These are phyloP conservation scores for Aspergillus cristatus DNA, from an alignment of 495 filamentous ascomycete species.

Conservation along the genomic window DNA sequence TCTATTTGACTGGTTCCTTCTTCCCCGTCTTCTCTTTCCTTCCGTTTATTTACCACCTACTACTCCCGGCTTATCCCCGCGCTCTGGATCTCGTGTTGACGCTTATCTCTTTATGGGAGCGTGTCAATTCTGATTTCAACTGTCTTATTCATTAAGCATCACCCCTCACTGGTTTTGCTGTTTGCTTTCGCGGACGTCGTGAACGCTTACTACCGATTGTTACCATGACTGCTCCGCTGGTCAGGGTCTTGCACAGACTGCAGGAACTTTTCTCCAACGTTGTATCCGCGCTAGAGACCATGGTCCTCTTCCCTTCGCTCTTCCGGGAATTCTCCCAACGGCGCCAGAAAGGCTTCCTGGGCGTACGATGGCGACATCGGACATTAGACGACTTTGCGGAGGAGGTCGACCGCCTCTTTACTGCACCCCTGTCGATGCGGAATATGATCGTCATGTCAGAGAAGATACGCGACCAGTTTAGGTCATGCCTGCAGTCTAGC, in stretches of 20 bases:
- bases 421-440: slow-evolving; percentile 28
- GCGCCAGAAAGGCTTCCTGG: slow-evolving; percentile 26
- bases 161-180: too few species aligned
- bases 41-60: slow-evolving; percentile 2
- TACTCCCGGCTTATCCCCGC: too few species aligned
- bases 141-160: too few species aligned
- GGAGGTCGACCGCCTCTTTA: slow-evolving; percentile 42
- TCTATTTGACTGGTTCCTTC: too few species aligned
- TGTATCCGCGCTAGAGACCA: slow-evolving; percentile 39
- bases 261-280: slow-evolving; percentile 47
- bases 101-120: too few species aligned
- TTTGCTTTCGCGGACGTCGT: too few species aligned
- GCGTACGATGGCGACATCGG: slow-evolving; percentile 31
- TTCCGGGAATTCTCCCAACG: slow-evolving; percentile 31
- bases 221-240: slow-evolving; percentile 35
- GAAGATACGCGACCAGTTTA: slow-evolving; percentile 51
- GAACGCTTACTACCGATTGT: too few species aligned
- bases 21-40: not conserved
- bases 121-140: too few species aligned
- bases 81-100: too few species aligned
- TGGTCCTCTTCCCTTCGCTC: slow-evolving; percentile 43
- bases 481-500: slow-evolving; percentile 41
- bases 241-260: slow-evolving; percentile 39
- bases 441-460: slow-evolving; percentile 47
- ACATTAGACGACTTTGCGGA: slow-evolving; percentile 42